Evolutionary conservation across 805 yeast species (phyloP).

Genomic region (Kazachstania psychrophila): DNA sequence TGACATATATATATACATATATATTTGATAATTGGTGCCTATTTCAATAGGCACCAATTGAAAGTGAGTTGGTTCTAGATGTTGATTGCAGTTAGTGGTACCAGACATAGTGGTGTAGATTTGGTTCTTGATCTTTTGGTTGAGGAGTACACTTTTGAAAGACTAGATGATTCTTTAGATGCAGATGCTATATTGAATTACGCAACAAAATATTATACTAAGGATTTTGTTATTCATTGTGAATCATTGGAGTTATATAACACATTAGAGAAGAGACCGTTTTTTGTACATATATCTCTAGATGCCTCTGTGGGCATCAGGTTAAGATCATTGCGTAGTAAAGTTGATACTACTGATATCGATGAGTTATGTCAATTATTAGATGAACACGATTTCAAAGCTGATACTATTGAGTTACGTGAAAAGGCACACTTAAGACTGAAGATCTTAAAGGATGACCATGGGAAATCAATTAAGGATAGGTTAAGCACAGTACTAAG

Average conservation of each 20-base stretch:
- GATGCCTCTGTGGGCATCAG: slow-evolving; percentile 62
- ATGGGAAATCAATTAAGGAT: slow-evolving; percentile 1
- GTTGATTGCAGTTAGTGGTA: slow-evolving; percentile 26
- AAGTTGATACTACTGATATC: slow-evolving; percentile 7
- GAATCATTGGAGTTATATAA: slow-evolving; percentile 36
- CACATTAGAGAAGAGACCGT: slow-evolving; percentile 59
- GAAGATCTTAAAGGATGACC: slow-evolving; percentile 9
- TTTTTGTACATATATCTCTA: slow-evolving; percentile 67
- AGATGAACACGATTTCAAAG: slow-evolving; percentile 22
- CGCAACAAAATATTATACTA: slow-evolving; percentile 60
- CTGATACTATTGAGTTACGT: slow-evolving; percentile 14
- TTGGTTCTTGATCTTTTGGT: slow-evolving; percentile 12
- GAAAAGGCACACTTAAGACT: slow-evolving; percentile 21
- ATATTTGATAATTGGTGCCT: too few species aligned
- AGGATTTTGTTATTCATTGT: slow-evolving; percentile 49
- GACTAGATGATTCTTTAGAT: slow-evolving; percentile 9
- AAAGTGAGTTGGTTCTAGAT: slow-evolving; percentile 5
- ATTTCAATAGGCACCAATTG: background rate
- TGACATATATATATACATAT: background rate
- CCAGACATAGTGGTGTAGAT: slow-evolving; percentile 20
- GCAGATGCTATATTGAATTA: slow-evolving; percentile 41
- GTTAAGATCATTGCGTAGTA: slow-evolving; percentile 15
- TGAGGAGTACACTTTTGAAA: slow-evolving; percentile 11
- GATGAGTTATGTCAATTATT: slow-evolving; percentile 32
- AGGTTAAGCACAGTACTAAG: slow-evolving; percentile 10